Percentiles rank a stretch among this genome's conserved stretches.
Evolutionary conservation across 2,329 filamentous ascomycete genomes (phyloP).

Genomic region (Epichloe sp.): DNA sequence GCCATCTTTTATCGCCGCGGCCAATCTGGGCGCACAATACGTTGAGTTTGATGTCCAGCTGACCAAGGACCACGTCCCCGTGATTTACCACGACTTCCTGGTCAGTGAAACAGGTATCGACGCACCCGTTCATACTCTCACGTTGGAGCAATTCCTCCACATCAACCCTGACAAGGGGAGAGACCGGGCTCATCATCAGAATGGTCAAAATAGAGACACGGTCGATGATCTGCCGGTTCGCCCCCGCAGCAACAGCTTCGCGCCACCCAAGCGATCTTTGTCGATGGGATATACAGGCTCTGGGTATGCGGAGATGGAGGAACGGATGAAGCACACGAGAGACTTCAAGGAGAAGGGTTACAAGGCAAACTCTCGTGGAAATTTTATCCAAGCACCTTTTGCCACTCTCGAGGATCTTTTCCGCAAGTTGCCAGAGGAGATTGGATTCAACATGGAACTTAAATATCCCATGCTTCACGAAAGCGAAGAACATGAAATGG

Average conservation of each 20-base stretch:
- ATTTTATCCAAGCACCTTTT: slow-evolving; percentile 92
- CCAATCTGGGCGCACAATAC: slow-evolving; percentile 73
- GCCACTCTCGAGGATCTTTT: slow-evolving; percentile 93
- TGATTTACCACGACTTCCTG: slow-evolving; percentile 97
- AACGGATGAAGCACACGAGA: slow-evolving; percentile 93
- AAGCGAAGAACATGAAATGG: slow-evolving; percentile 91
- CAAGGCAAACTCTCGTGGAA: slow-evolving; percentile 88
- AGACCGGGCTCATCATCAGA: background rate
- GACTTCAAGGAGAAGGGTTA: slow-evolving; percentile 92
- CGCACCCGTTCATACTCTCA: slow-evolving; percentile 88
- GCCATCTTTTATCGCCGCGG: slow-evolving; percentile 88
- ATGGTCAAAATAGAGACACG: background rate
- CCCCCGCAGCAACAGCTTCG: slow-evolving; percentile 25
- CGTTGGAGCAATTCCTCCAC: slow-evolving; percentile 88
- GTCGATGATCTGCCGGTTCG: slow-evolving; percentile 3
- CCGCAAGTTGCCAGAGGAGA: slow-evolving; percentile 62
- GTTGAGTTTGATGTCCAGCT: slow-evolving; percentile 82
- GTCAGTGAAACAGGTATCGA: slow-evolving; percentile 97
- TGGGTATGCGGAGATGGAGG: slow-evolving; percentile 36
- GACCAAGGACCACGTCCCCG: slow-evolving; percentile 96
- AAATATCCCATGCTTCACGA: slow-evolving; percentile 99
- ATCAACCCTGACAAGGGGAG: slow-evolving; percentile 49
- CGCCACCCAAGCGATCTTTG: slow-evolving; percentile 33
- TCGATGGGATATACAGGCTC: slow-evolving; percentile 39
- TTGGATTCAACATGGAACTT: slow-evolving; percentile 98